Percentiles rank a stretch among this genome's conserved stretches.
Evolutionary conservation across 2,329 filamentous ascomycete species (phyloP).

Genomic region (Fusarium sterilihyphosum): DNA sequence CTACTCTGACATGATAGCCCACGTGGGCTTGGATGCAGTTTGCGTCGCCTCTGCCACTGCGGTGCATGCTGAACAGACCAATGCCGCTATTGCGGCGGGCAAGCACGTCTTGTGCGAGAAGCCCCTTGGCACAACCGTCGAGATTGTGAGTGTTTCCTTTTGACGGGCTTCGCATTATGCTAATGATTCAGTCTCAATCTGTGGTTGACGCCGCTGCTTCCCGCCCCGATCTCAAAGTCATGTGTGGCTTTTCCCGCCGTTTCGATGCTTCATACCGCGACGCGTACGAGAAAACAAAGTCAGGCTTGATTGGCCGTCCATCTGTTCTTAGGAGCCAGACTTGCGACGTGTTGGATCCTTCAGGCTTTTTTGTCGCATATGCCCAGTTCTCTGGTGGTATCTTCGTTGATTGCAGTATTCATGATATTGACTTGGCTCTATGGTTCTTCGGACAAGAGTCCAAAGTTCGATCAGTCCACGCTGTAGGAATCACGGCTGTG

Average conservation of each 20-base stretch:
- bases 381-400: constrained; percentile 73
- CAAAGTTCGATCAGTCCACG: constrained; percentile 41
- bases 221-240: constrained; percentile 69
- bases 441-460: constrained; percentile 46
- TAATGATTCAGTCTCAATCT: constrained; percentile 1
- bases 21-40: constrained; percentile 53
- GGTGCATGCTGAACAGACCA: constrained; percentile 66
- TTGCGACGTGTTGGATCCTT: constrained; percentile 72
- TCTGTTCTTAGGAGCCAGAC: constrained; percentile 72
- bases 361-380: constrained; percentile 74
- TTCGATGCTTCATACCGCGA: constrained; percentile 63
- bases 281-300: constrained; percentile 61
- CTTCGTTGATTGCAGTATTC: constrained; percentile 75
- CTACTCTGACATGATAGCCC: constrained; percentile 58
- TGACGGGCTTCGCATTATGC: background rate
- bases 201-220: constrained; percentile 26
- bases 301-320: constrained; percentile 67
- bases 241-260: constrained; percentile 51
- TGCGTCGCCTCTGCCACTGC: constrained; percentile 57
- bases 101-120: constrained; percentile 70
- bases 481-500: constrained; percentile 44
- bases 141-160: constrained; percentile 17
- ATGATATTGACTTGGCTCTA: constrained; percentile 63
- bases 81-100: constrained; percentile 63
- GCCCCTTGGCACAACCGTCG: constrained; percentile 63